phyloP scores from a whole-genome alignment of 2,329 filamentous ascomycete genomes.

The Tolypocladium inflatum region DNA sequence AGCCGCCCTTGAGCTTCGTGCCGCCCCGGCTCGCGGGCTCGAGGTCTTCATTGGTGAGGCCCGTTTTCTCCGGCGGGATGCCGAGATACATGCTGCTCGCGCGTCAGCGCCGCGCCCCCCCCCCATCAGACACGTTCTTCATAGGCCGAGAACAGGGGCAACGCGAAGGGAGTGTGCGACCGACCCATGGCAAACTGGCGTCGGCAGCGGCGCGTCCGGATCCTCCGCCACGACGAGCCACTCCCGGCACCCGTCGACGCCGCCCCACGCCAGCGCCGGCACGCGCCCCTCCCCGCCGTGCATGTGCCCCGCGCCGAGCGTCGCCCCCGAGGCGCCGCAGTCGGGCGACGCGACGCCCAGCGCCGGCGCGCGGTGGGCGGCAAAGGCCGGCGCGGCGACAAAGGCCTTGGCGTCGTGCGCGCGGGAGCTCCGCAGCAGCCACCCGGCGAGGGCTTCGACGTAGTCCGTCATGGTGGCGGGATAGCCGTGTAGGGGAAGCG shows the following conservation, averaged over 20 bases:
- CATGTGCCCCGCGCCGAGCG: background rate
- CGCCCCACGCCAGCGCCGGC: background rate
- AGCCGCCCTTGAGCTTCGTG: background rate
- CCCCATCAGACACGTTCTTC: too few relatives aligned
- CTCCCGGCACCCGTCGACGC: background rate
- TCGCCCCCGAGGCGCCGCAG: background rate
- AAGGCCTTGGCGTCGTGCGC: background rate
- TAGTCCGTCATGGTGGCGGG: background rate
- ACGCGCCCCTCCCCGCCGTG: background rate
- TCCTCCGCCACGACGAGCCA: background rate
- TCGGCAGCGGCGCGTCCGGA: background rate
- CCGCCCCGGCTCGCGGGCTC: background rate
- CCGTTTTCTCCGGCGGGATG: background rate
- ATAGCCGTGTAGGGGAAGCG: too few relatives aligned
- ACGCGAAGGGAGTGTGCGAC: background rate
- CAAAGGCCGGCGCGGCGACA: background rate
- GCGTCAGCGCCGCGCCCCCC: too few relatives aligned
- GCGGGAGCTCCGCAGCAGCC: background rate
- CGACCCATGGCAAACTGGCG: background rate
- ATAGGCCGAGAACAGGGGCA: too few relatives aligned
- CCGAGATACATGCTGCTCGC: too few relatives aligned
- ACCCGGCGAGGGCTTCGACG: background rate
- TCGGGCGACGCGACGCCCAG: background rate
- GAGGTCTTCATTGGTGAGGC: background rate
- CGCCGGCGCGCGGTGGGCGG: background rate